Base-by-base conservation (phyloP, 2,329 filamentous ascomycete species). In the Fusarium hostae region DNA sequence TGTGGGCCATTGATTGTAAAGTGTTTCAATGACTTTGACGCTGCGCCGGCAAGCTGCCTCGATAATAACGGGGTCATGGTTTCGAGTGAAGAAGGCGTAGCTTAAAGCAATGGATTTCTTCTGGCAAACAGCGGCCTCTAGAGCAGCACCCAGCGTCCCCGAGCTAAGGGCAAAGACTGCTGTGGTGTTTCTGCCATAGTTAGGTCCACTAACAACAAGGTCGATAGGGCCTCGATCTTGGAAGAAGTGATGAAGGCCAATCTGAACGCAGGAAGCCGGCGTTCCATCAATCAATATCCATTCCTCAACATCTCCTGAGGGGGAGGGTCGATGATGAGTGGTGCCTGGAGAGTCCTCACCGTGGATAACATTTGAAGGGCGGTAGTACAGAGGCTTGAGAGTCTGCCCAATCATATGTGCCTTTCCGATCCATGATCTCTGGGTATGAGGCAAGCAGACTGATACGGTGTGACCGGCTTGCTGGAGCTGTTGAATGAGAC, bases 381-480 rank as follows among this genome's bases (percentile, higher is more conserved):
- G 92, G 84, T 94, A 97, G 84, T 97, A 97, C 32, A 89, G 87
- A 12, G 94, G 94, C 79, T 91, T 94, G 68, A 97, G 89, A 13
- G 93, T 92, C 80, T 95, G 92, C 62, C 95, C 95, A 76, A 98
- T 94, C 78, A 98, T 93, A 82, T 98, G 96, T 5, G 96, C 96
- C 85, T 99, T 99, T 76, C 95, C 95, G 77, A 99, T 98, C 96
- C 96, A 99, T 62, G 94, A 97, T 70, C 95, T 91, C 83, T 99
- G 96, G 10, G 91, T 91, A 80, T 98, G 90, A 3, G 96, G 96
- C 18, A 99, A 89, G 71, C 96, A 92, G 54, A 99, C 95, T 11
- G 94, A 97, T 67, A 98, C 94, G n/a, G 85, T 87, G 82, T 98
- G 95, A 11, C 94, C 94, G 35, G 91, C 90, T 62, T 86, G 82